Base-by-base conservation (phyloP, 495 filamentous ascomycete species). In the Penicillium tannophilum region DNA sequence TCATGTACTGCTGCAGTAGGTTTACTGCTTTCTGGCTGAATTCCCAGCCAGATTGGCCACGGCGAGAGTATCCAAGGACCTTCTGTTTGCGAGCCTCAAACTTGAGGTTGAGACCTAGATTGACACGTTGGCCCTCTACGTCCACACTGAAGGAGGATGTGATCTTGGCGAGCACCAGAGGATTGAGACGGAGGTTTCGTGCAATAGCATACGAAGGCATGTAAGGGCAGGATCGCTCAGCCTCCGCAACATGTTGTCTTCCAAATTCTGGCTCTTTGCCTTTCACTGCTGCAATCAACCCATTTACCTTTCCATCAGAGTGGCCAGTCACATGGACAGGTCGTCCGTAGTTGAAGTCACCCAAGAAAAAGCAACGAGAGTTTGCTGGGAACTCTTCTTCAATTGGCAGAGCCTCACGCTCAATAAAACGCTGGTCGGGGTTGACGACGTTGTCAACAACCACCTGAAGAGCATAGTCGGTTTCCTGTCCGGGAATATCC, bases 61-160 rank as follows among this genome's bases (percentile, higher is more conserved):
- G 90, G 58, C 92, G 91, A 17, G 93, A 96, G 70, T 97, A 99
- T 6, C 95, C 95, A 16, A 98, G 80, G 6, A 99, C 95, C 72
- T 99, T 99, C 55, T 91, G 84, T 74, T 97, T 95, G 73, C 87
- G 91, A 0, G 88, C 88, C 71, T 99, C 93, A 56, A 98, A 98
- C 69, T 99, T 99, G 58, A 99, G 78, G 67, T 98, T 99, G 42
- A 99, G 79, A 9, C 95, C 95, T 14, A 99, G 77, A 64, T 99
- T 98, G 42, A 95, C 82, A 46, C 88, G 84, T 49, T 86, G 82
- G 3, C 90, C 91, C 23, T 89, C 83, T 4, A 93, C 87, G 44
- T 85, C 82, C 52, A 98, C 91, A 39, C 84, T 87, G 73, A 96
- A 98, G 0, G 92, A 90, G 0, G 93, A 94, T 0, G 94, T 98